phyloP scores from a whole-genome alignment of 1,284 basidiomycete genomes.

The Dichomitus squalens region DNA sequence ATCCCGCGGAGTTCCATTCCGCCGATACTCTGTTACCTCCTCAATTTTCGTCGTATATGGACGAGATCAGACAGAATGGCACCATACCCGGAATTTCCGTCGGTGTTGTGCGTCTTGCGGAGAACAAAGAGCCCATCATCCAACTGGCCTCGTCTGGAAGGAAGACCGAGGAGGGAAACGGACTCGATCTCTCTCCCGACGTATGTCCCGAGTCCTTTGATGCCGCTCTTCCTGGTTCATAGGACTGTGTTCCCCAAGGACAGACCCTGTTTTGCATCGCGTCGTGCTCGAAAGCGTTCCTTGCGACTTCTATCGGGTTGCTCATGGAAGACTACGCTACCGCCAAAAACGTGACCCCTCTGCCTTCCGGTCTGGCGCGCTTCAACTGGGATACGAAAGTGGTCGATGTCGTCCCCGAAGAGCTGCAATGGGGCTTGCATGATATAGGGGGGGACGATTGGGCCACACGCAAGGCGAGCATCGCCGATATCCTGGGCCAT shows the following conservation, averaged over 20 bases:
- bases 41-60: too few species aligned
- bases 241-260: too few species aligned
- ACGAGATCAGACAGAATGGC: conserved; percentile 16
- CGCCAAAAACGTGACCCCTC: conserved; percentile 22
- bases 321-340: conserved; percentile 27
- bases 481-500: conserved; percentile 35
- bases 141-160: conserved; percentile 24
- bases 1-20: too few species aligned
- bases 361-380: conserved; percentile 10
- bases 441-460: conserved; percentile 32
- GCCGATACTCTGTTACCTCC: too few species aligned
- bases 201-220: too few species aligned
- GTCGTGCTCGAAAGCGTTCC: conserved; percentile 47
- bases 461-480: conserved; percentile 37
- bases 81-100: conserved; percentile 26
- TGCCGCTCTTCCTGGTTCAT: too few species aligned
- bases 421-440: conserved; percentile 39
- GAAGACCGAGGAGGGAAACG: conserved; percentile 32
- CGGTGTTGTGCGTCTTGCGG: conserved; percentile 23
- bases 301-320: conserved; percentile 35
- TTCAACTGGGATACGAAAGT: conserved; percentile 39
- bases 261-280: conserved; percentile 45
- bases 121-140: conserved; percentile 1
- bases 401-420: conserved; percentile 40
- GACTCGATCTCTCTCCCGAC: conserved; percentile 27